Conservation (phyloP, 371 early-diverging fungal species). For the Mortierella sp. region DNA sequence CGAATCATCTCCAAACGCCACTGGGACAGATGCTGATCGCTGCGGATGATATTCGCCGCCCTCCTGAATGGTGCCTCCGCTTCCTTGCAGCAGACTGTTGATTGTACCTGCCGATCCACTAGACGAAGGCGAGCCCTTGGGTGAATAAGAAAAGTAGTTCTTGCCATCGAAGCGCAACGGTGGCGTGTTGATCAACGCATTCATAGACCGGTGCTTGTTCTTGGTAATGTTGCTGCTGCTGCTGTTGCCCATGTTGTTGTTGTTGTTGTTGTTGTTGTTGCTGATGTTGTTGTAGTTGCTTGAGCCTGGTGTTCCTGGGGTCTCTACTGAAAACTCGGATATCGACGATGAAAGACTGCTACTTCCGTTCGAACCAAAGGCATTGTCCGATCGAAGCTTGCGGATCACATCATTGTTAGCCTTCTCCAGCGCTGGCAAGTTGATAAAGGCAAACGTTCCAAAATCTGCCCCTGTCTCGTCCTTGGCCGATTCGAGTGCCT, state of each 20-base stretch:
- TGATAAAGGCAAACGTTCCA: slow-evolving; percentile 94
- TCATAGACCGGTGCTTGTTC: slow-evolving; percentile 55
- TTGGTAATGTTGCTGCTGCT: slow-evolving; percentile 26
- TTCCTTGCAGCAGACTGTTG: slow-evolving; percentile 29
- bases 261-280: slow-evolving; percentile 26
- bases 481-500: slow-evolving; percentile 26
- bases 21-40: slow-evolving; percentile 55
- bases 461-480: slow-evolving; percentile 75
- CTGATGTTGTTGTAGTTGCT: background rate
- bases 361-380: slow-evolving; percentile 38
- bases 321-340: slow-evolving; percentile 47
- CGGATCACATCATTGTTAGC: slow-evolving; percentile 87
- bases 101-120: slow-evolving; percentile 35
- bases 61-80: slow-evolving; percentile 31
- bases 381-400: slow-evolving; percentile 69
- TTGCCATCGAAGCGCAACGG: slow-evolving; percentile 54
- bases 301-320: slow-evolving; percentile 45
- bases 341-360: slow-evolving; percentile 48
- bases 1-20: slow-evolving; percentile 44
- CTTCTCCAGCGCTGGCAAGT: slow-evolving; percentile 88
- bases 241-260: slow-evolving; percentile 16
- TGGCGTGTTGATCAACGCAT: slow-evolving; percentile 40
- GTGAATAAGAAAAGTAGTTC: slow-evolving; percentile 54
- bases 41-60: slow-evolving; percentile 42
- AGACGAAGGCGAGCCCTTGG: slow-evolving; percentile 49